A percentile compares a stretch with the other conserved stretches of the same genome.
Evolutionary conservation across 116 monocot genomes (phyloP).

Genomic region (Posidonia oceanica): DNA sequence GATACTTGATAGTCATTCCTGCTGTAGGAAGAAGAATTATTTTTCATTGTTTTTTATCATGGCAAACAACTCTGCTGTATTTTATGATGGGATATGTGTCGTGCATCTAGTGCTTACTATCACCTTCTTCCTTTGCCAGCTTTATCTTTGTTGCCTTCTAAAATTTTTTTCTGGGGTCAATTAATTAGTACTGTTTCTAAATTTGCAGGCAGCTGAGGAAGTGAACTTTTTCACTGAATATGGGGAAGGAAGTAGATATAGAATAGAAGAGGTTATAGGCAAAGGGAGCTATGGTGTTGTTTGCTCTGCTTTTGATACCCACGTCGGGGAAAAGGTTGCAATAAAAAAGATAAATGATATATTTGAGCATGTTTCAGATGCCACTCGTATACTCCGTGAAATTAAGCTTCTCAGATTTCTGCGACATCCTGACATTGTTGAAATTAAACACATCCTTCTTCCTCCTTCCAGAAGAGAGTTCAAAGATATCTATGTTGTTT

Average conservation of each 20-base stretch:
- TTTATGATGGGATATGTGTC: too few species aligned
- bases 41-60: too few species aligned
- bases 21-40: too few species aligned
- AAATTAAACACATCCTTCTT: conserved; percentile 84
- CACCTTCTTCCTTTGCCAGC: too few species aligned
- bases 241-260: conserved; percentile 62
- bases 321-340: conserved; percentile 63
- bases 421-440: conserved; percentile 74
- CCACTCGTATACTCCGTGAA: conserved; percentile 71
- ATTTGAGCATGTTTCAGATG: conserved; percentile 92
- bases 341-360: conserved; percentile 87
- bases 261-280: conserved; percentile 74
- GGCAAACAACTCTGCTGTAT: too few species aligned
- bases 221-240: conserved; percentile 81
- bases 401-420: conserved; percentile 73
- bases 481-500: conserved; percentile 62
- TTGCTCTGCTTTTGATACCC: conserved; percentile 59
- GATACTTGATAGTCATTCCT: too few species aligned
- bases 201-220: conserved; percentile 44
- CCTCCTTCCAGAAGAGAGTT: conserved; percentile 82
- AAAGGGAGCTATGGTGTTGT: conserved; percentile 92
- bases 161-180: too few species aligned
- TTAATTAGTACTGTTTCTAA: neutral
- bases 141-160: too few species aligned
- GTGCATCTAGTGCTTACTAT: too few species aligned